Conservation (phyloP, 1,284 basidiomycete genomes). For the Hymenochaete sp. region DNA sequence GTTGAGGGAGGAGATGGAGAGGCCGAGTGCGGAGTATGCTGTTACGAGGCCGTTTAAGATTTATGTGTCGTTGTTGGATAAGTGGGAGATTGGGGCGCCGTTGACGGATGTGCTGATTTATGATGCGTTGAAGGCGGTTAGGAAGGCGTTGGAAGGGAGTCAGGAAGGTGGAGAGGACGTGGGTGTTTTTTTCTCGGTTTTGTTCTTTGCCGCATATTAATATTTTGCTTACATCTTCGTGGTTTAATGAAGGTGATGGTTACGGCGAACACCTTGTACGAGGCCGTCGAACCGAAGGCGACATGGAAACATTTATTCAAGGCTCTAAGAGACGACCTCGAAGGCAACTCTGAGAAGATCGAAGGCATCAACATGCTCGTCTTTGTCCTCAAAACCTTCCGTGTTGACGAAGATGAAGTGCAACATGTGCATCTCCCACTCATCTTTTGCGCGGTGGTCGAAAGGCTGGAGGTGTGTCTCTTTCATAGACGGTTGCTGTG, state of each 20-base stretch:
- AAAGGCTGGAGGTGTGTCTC: constrained; percentile 47
- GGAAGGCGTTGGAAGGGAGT: constrained; percentile 43
- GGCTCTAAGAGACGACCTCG: constrained; percentile 39
- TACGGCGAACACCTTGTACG: constrained; percentile 86
- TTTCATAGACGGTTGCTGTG: constrained; percentile 15
- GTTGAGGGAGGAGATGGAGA: constrained; percentile 68
- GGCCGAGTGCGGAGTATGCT: constrained; percentile 58
- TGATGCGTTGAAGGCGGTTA: constrained; percentile 71
- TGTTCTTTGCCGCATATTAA: constrained; percentile 4
- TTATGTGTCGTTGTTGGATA: constrained; percentile 90
- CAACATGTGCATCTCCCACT: constrained; percentile 74
- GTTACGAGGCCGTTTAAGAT: constrained; percentile 89
- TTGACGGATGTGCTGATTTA: constrained; percentile 75
- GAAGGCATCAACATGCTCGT: constrained; percentile 55
- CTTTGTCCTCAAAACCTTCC: constrained; percentile 68
- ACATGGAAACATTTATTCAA: constrained; percentile 75
- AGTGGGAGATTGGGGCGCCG: constrained; percentile 88
- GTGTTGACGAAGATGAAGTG: constrained; percentile 74
- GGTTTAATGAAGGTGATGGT: constrained; percentile 51
- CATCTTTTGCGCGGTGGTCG: constrained; percentile 57
- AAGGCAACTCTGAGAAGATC: not conserved
- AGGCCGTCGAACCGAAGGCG: constrained; percentile 84
- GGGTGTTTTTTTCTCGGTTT: constrained; percentile 21
- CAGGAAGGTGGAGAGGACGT: constrained; percentile 58
- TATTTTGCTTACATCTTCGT: constrained; percentile 11